Base-by-base conservation (phyloP, 164 flowering plant genomes). In the Malania oleifera region DNA sequence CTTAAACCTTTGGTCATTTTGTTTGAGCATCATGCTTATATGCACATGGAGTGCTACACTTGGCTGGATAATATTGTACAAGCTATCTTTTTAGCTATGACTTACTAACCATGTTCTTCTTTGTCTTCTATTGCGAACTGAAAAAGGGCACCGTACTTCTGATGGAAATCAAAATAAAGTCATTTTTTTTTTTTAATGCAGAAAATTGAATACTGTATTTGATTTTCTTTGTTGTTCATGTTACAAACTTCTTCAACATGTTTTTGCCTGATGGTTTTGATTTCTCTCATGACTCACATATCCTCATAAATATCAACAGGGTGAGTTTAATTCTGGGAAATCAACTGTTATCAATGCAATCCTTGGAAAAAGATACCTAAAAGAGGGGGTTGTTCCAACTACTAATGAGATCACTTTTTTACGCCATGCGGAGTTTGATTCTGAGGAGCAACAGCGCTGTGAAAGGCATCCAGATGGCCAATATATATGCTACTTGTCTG, bases 391-490 rank as follows among this genome's bases (percentile, higher is more conserved):
- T 65, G 74, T 93, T 69, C 98, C 98, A 15, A 93, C 98, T 46
- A 93, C 98, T n/a, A 89, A 87, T 74, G 98, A 93, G 79, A 93
- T 93, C 66, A 93, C 96, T 26, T 86, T 89, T 68, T 72, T 93
- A 54, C 60, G 87, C 56, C 84, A 84, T 68, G 77, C 97, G 59
- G 80, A 81, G 60, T 52, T 71, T 58, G 82, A 73, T 62, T 67
- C 74, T 57, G 57, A 54, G 59, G 87, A 72, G 66, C 71, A 69
- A 52, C 83, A 85, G 56, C 78, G 77, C 31, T 89, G 90, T 73
- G 90, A 89, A 74, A 81, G 89, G 70, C 89, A 78, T 71, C 98
- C 97, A 60, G 97, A 89, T 82, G 98, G 97, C 46, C 92, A 82
- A 73, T 84, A 63, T 68, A 78, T 78, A 58, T 86, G 96, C 76